Conservation (phyloP, 179 eudicot genomes). For the Actinidia arguta region DNA sequence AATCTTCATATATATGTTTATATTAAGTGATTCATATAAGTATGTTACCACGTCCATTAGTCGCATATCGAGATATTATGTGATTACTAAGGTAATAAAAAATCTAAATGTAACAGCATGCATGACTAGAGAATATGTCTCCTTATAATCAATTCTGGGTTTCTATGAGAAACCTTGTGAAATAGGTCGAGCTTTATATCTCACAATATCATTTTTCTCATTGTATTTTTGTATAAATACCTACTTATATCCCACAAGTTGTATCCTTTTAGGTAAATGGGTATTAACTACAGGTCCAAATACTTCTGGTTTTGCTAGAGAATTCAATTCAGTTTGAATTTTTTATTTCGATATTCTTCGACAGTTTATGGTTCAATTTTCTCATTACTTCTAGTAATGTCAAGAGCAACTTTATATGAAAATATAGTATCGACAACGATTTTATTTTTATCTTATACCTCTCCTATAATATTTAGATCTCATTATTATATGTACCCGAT, state of each 20-base stretch:
- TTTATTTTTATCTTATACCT: no score
- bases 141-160: constrained; percentile 6
- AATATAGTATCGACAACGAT: no score
- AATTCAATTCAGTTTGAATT: no score
- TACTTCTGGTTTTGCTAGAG: no score
- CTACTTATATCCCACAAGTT: neutral
- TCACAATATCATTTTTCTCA: constrained; percentile 13
- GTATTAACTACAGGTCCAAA: no score
- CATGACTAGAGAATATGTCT: constrained; percentile 12
- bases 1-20: neutral
- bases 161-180: neutral
- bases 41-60: neutral
- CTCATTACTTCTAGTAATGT: no score
- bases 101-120: neutral
- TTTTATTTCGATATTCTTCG: no score
- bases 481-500: no score
- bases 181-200: neutral
- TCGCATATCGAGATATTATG: neutral
- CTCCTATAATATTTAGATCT: no score
- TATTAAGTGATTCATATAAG: neutral
- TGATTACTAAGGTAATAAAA: neutral
- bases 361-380: no score
- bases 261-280: no score
- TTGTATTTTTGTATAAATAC: constrained; percentile 1
- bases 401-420: no score